Evolutionary conservation across 228 moss, liverwort and hornwort genomes (phyloP), one percentile per base, ranked within the genome.

Genomic region (Sphagnum magellanicum): DNA sequence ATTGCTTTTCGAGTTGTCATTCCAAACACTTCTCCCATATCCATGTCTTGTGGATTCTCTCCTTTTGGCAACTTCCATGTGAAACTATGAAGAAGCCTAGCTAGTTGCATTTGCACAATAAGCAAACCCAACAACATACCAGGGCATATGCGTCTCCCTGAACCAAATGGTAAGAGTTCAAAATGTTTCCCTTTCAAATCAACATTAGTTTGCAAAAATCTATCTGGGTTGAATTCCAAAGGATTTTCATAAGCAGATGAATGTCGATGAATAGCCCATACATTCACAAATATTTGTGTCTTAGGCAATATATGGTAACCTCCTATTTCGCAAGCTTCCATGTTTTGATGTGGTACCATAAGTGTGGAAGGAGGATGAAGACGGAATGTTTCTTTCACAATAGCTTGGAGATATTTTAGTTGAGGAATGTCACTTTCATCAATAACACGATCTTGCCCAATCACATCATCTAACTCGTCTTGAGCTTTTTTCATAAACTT

Each of bases 161-260:
- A 65, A 4, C 88, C 88, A 46, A 88, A 88, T 6, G 88, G 88
- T 12, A 88, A 68, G n/a, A 88, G 77, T 17, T 79, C 75, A 76
- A 76, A 81, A 50, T 84, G 63, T 55, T 76, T 75, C 51, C 82
- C 88, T 13, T 70, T 59, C 6, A 81, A 69, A 61, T 84, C 84
- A 17, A 88, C 75, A 4, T 16, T 6, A 64, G 13, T 67, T 51
- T 80, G 63, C 74, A 84, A 6, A 74, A 88, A 88, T 5, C 84
- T 81, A 67, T 82, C 79, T 0, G 86, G 89, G 14, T 75, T 74
- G 69, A 89, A 87, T 53, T 81, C 74, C 14, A 77, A 4, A 55
- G 81, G 81, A 0, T 79, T 70, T 4, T 81, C 75, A 84, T 84
- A 84, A 6, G 79, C 73, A 11, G 53, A 48, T 0, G 81, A 73